Evolutionary conservation across 1,284 basidiomycete species (phyloP), one percentile per base, ranked within the genome.

Genomic region (Cryptococcus hybrid): DNA sequence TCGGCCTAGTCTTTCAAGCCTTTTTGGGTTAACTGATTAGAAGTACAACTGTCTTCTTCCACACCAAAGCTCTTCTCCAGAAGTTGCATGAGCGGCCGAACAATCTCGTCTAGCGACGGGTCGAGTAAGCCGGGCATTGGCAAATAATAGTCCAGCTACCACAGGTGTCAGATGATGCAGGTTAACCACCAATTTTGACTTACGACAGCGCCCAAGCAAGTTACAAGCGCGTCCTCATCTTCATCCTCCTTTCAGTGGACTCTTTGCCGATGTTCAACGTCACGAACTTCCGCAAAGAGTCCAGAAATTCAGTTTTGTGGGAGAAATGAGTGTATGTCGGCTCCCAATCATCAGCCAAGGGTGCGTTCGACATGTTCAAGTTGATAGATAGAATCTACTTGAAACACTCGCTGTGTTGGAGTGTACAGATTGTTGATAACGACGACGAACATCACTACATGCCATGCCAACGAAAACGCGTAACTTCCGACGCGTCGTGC

Each of bases 111-210:
- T n/a, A 99, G 83, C 67, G 85, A 88, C n/a, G 94, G 93, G 74
- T 99, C 96, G n/a, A 98, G 83, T 0, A 99, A 84, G 69, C 94
- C 92, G 2, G 93, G 83, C 68, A 95, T 90, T 59, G 98, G 94
- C 71, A 97, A 93, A 70, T 97, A 99, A 71, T 87, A 84, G 73
- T 86, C 84, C 44, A 98, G 84, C 93, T 97, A 59, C 8, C 18
- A 11, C 40, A 47, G 7, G 49, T 12, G 56, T 47, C 46, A 50
- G 12, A 44, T 58, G 35, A 35, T 13, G 9, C 15, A 9, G 5
- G 13, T 6, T 5, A n/a, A 12, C 18, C 6, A 15, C 2, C 30
- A 30, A 30, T 30, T 39, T 30, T 39, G 30, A 64, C 76, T 59
- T 58, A 79, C 78, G 37, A 79, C 77, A 11, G 54, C 59, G 8